Conservation (phyloP, 371 early-diverging fungal species). For the Rhizopus stolonifer region DNA sequence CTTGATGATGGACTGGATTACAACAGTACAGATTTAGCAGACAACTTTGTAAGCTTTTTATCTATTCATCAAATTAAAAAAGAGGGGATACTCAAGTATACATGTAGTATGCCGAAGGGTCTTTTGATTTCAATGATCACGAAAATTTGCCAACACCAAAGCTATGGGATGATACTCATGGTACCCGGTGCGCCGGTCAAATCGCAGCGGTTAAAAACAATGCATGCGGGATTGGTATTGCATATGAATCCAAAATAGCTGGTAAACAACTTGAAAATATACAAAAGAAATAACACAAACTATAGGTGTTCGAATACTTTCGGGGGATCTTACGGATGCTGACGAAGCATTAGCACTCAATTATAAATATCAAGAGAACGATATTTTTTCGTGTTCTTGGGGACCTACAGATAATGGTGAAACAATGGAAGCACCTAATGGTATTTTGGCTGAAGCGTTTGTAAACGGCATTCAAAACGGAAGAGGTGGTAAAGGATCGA, state of each 20-base stretch:
- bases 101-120: conserved; percentile 73
- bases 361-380: conserved; percentile 81
- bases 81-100: neutral
- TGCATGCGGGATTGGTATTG: conserved; percentile 94
- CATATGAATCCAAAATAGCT: conserved; percentile 84
- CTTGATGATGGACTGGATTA: conserved; percentile 96
- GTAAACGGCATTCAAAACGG: conserved; percentile 82
- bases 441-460: conserved; percentile 79
- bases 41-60: conserved; percentile 73
- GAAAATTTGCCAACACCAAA: conserved; percentile 74
- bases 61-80: too few relatives aligned
- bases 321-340: conserved; percentile 80
- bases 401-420: conserved; percentile 93
- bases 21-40: conserved; percentile 76
- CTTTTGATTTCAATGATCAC: conserved; percentile 92
- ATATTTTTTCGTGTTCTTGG: conserved; percentile 96
- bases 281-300: too few relatives aligned
- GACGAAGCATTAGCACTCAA: conserved; percentile 92
- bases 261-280: conserved; percentile 50
- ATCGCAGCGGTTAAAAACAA: conserved; percentile 89
- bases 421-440: conserved; percentile 85
- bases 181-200: conserved; percentile 97
- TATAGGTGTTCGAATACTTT: conserved; percentile 91
- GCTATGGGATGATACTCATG: conserved; percentile 84
- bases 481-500: conserved; percentile 80